These are phyloP conservation scores for Iris pallida DNA, from an alignment of 116 monocot species.

Conservation along the genomic window DNA sequence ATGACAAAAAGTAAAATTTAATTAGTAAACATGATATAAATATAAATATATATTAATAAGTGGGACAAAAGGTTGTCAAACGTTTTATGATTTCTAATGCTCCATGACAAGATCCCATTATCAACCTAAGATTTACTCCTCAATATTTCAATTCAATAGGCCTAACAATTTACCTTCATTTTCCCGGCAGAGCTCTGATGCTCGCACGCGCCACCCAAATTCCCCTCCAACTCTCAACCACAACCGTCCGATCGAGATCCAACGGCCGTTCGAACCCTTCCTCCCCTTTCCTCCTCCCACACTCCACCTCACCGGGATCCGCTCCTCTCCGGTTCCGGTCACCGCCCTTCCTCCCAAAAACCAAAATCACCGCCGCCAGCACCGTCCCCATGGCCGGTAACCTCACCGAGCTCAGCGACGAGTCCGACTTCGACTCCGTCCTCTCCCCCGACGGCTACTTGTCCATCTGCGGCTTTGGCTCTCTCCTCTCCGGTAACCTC, in stretches of 20 bases:
- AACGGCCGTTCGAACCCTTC: conserved; percentile 1
- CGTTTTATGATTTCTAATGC: too few species aligned
- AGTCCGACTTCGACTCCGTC: conserved; percentile 55
- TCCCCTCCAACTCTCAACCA: neutral
- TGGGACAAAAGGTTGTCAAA: too few species aligned
- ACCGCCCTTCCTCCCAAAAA: neutral
- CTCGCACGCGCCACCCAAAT: neutral
- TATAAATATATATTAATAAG: too few species aligned
- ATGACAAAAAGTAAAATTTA: too few species aligned
- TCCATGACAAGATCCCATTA: too few species aligned
- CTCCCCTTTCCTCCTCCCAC: neutral
- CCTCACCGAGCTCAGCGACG: conserved; percentile 32
- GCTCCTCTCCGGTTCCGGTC: neutral
- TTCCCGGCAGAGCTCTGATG: neutral
- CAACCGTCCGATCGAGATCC: conserved; percentile 26
- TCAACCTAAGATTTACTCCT: too few species aligned
- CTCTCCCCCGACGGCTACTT: conserved; percentile 48
- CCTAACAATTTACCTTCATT: neutral
- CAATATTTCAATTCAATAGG: neutral
- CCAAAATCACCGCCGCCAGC: neutral
- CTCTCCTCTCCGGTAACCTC: conserved; percentile 80
- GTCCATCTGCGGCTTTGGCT: conserved; percentile 89
- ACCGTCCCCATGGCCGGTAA: conserved; percentile 1
- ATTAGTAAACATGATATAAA: too few species aligned
- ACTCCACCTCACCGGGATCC: neutral